Percentiles rank a stretch among this genome's conserved stretches.
These are phyloP conservation scores for Calonectria pauciramosa DNA, from an alignment of 2,329 filamentous ascomycete genomes.

Conservation along the genomic window DNA sequence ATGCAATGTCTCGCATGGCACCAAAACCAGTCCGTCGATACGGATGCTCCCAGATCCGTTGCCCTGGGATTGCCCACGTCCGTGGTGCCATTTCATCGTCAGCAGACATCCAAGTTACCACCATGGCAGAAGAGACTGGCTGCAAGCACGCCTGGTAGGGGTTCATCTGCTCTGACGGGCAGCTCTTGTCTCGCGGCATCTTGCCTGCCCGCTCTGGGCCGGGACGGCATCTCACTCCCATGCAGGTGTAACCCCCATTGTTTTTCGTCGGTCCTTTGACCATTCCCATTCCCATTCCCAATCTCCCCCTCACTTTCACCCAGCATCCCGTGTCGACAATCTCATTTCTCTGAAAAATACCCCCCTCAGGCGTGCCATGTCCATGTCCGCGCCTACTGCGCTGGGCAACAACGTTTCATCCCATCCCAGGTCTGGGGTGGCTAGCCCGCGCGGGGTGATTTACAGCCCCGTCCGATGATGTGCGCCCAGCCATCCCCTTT, in stretches of 20 bases:
- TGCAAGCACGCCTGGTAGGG: constrained; percentile 1
- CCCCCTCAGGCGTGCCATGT: neutral
- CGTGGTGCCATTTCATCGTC: constrained; percentile 15
- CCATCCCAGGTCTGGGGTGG: constrained; percentile 15
- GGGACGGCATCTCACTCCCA: constrained; percentile 22
- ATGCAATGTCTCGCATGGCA: constrained; percentile 14
- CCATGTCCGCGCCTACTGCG: constrained; percentile 3
- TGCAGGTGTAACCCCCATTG: constrained; percentile 19
- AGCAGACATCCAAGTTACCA: constrained; percentile 18
- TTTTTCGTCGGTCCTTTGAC: neutral
- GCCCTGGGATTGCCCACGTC: constrained; percentile 13
- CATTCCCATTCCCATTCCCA: constrained; percentile 1
- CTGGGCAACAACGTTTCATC: constrained; percentile 20
- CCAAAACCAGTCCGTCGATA: constrained; percentile 22
- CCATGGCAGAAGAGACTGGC: neutral
- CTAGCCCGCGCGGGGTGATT: constrained; percentile 6
- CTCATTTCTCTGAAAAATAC: neutral
- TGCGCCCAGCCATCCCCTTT: constrained; percentile 5
- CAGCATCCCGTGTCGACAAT: constrained; percentile 9
- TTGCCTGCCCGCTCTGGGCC: neutral
- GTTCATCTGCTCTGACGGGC: neutral
- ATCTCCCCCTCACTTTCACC: constrained; percentile 16
- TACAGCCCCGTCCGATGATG: constrained; percentile 9
- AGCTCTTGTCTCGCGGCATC: neutral
- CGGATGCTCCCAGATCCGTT: constrained; percentile 31